Base-by-base conservation (phyloP, 75 land plant genomes). In the Selaginella tamariscina region DNA sequence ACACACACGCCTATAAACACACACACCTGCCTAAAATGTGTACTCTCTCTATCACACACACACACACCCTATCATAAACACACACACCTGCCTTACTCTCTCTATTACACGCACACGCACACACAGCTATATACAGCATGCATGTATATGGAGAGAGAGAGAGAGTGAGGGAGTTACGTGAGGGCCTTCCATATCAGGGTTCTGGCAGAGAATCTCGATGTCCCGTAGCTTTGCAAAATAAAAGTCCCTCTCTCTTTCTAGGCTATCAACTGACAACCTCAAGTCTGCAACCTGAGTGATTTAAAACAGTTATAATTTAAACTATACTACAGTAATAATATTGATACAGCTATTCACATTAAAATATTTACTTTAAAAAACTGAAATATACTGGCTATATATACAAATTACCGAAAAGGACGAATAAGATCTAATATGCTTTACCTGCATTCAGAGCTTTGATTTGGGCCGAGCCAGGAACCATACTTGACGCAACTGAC, bases 181-280 rank as follows among this genome's bases (percentile, higher is more conserved):
- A 27, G 39, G 55, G 8, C 62, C 62, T 27, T 79, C 84, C 32
- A 89, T 54, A 54, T 82, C 85, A 54, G 93, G 78, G 27, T 70
- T 70, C 69, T 91, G 89, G 66, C 88, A 88, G 24, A 91, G 84
- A 1, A 88, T 88, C 72, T 91, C 97, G 28, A 91, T 82, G 62
- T 88, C 93, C 30, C 94, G 71, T 2, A 91, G 78, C 64, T 91
- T 91, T 26, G 80, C 70, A 74, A 86, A 91, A 68, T 91, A 91
- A 66, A 91, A 91, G 24, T 92, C 97, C 33, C 95, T 78, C 78
- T 92, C 97, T 65, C 86, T 92, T 70, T 92, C 97, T 71, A 92
- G 62, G 57, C 79, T 73, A 60, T 89, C 87, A 0, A 84, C 77
- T 2, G 84, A 84, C 8, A 84, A 73, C 73, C 82, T 88, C 30